Evolutionary conservation across 768 basidiomycete genomes (phyloP).

Genomic region (Coprinellus micaceus): DNA sequence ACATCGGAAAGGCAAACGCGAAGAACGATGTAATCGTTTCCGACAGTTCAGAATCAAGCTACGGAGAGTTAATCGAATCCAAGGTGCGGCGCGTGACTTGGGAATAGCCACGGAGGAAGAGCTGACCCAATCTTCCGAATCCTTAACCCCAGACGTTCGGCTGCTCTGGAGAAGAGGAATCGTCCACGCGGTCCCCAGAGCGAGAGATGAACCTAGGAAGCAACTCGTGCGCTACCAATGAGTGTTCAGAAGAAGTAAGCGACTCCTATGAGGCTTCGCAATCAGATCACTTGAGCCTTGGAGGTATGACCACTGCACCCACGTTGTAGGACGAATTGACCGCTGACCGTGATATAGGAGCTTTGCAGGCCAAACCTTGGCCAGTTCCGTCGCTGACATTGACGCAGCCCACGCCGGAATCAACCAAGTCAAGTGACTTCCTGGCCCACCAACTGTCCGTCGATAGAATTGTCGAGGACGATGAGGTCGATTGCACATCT

Average conservation of each 20-base stretch:
- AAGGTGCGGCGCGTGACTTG: too few relatives aligned
- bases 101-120: too few relatives aligned
- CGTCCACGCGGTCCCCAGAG: neutral
- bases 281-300: neutral
- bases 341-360: neutral
- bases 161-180: neutral
- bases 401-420: slow-evolving; percentile 8
- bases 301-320: neutral
- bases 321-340: neutral
- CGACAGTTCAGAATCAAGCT: slow-evolving; percentile 8
- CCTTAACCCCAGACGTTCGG: slow-evolving; percentile 12
- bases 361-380: neutral
- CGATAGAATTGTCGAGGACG: neutral
- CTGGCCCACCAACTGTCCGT: neutral
- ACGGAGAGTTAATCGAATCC: slow-evolving; percentile 7
- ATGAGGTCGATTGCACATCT: neutral
- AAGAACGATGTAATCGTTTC: neutral
- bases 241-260: neutral
- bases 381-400: slow-evolving; percentile 4
- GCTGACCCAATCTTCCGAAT: too few relatives aligned
- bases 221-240: neutral
- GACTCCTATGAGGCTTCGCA: too few relatives aligned
- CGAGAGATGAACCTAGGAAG: neutral
- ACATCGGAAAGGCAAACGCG: neutral
- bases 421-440: slow-evolving; percentile 7